phyloP scores from a whole-genome alignment of 23 red algal genomes.

The Gracilaria domingensis region DNA sequence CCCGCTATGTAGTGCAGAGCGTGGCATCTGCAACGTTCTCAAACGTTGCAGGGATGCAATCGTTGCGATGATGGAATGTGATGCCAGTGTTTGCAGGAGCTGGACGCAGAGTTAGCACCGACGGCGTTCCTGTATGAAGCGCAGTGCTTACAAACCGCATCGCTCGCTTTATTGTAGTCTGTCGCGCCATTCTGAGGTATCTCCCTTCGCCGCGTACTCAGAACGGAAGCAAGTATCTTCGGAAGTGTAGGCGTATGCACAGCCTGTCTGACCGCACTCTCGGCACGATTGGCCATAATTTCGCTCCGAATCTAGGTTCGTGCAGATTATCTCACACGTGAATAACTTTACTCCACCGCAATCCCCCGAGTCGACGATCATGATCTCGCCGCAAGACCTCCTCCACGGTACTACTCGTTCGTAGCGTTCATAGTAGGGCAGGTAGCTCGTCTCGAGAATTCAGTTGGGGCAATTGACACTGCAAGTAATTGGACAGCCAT shows the following conservation, averaged over 20 bases:
- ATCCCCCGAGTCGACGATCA: too few relatives aligned
- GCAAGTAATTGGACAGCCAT: not conserved
- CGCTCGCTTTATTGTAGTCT: constrained; percentile 43
- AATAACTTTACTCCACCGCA: not conserved
- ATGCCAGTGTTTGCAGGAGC: constrained; percentile 43
- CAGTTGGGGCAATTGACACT: too few relatives aligned
- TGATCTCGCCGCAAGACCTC: too few relatives aligned
- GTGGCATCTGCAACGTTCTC: constrained; percentile 34
- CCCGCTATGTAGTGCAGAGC: constrained; percentile 12
- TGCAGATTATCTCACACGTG: constrained; percentile 11
- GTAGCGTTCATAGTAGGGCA: too few relatives aligned
- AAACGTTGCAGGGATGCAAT: constrained; percentile 32
- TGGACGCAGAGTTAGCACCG: constrained; percentile 28
- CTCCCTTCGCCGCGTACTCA: not conserved
- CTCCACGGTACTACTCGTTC: not conserved
- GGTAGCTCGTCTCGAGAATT: too few relatives aligned
- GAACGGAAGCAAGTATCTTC: too few relatives aligned
- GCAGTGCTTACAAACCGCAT: constrained; percentile 47
- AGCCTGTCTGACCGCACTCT: not conserved
- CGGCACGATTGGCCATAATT: constrained; percentile 22
- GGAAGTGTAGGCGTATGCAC: not conserved
- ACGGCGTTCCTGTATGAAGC: constrained; percentile 36
- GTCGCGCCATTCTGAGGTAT: not conserved
- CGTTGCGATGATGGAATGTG: constrained; percentile 38
- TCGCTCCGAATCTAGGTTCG: not conserved